Percentiles rank a stretch among this genome's conserved stretches.
phyloP scores from a whole-genome alignment of 768 basidiomycete genomes.

The Wakefieldia striispora region DNA sequence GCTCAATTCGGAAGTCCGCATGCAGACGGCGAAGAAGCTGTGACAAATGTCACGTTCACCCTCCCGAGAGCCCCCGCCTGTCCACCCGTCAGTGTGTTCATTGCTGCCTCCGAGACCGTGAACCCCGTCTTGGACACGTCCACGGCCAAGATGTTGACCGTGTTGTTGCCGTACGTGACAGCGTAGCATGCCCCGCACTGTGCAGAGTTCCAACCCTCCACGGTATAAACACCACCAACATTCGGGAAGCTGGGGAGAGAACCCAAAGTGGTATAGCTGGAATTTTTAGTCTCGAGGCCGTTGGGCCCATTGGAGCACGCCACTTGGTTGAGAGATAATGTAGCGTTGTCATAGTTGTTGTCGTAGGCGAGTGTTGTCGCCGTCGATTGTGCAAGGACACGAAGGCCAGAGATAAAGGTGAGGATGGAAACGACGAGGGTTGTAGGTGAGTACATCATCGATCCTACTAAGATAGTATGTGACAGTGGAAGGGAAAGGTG shows the following conservation, averaged over 20 bases:
- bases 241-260: constrained; percentile 38
- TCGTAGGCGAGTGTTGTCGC: constrained; percentile 36
- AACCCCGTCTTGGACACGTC: constrained; percentile 47
- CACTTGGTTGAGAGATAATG: constrained; percentile 27
- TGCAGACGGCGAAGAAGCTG: neutral
- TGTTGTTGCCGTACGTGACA: constrained; percentile 29
- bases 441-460: constrained; percentile 27
- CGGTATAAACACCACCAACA: constrained; percentile 31
- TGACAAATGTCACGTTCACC: constrained; percentile 13
- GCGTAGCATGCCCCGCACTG: constrained; percentile 32
- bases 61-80: constrained; percentile 15
- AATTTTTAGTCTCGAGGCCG: constrained; percentile 32
- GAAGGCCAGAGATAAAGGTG: constrained; percentile 12
- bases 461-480: neutral
- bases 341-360: constrained; percentile 32
- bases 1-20: constrained; percentile 2
- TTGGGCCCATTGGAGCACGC: constrained; percentile 40
- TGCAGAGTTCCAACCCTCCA: constrained; percentile 22
- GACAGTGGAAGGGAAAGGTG: neutral
- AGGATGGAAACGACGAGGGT: constrained; percentile 14
- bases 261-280: constrained; percentile 34
- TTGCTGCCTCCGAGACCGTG: constrained; percentile 31
- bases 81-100: constrained; percentile 22
- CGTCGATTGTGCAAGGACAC: constrained; percentile 22
- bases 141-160: constrained; percentile 50